Evolutionary conservation across 2,329 filamentous ascomycete species (phyloP), one percentile per base, ranked within the genome.

Genomic region (Cladosporium sp.): DNA sequence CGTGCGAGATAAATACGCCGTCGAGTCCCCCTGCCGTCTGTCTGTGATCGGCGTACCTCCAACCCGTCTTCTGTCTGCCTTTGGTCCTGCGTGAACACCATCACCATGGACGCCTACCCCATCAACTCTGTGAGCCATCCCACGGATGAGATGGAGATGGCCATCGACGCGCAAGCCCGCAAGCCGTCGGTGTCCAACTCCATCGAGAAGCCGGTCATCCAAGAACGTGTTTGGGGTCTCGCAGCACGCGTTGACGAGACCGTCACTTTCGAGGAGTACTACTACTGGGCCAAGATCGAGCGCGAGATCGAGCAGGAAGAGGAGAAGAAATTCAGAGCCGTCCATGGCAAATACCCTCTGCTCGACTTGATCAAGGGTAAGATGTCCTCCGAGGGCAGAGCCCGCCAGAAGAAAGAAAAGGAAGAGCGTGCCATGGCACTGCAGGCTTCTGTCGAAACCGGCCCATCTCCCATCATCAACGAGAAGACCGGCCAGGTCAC

Each of bases 251-350:
- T 56, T 24, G 66, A 68, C 44, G 55, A 61, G 1, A 58, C 47
- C 6, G 60, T 69, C 8, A 49, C 62, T 2, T 65, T 66, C 45
- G 67, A 69, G 48, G 67, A 68, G 45, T 69, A 66, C 49, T 47
- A 60, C 35, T 57, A 37, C 54, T 64, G 62, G 56, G 64, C 62
- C 25, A 63, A 65, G 47, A 58, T 60, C 24, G 65, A 67, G 39
- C 60, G 60, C 12, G 57, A 59, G 44, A 57, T 62, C 12, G 61
- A 63, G 47, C 32, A 20, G 22, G 48, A 63, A 17, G 63, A 65
- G 20, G 49, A 58, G 12, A 56, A 37, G 20, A 45, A 51, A 22
- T 55, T 53, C 44, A 36, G 24, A 15, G 56, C 48, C 17, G 44
- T 36, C 10, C 22, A 44, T 19, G 59, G 56, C 34, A 45, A 48